phyloP scores from a whole-genome alignment of 1,284 basidiomycete genomes.

The Cutaneotrichosporon dermatis region DNA sequence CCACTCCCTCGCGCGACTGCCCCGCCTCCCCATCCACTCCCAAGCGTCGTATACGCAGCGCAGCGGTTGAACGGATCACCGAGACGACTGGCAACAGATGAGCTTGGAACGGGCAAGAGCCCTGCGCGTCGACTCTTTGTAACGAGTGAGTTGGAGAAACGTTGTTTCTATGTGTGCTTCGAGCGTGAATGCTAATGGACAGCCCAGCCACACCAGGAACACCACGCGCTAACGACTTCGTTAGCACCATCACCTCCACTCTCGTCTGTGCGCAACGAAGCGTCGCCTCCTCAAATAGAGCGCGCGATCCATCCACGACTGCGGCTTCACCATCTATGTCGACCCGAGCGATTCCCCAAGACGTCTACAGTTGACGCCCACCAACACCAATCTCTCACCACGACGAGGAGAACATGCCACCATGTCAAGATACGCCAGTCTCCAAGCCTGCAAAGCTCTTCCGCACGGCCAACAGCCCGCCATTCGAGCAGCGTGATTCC shows the following conservation, averaged over 20 bases:
- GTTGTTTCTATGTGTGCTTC: too few species aligned
- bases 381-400: background rate
- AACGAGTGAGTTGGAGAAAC: background rate
- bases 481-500: background rate
- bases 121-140: conserved; percentile 16
- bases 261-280: background rate
- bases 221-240: background rate
- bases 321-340: background rate
- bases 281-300: background rate
- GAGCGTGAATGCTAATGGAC: background rate
- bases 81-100: conserved; percentile 9
- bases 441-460: background rate
- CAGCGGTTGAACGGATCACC: background rate
- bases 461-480: conserved; percentile 1
- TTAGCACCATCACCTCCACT: background rate
- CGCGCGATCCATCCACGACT: background rate
- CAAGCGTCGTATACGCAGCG: conserved; percentile 1
- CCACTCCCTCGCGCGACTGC: background rate
- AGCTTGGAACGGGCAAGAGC: conserved; percentile 14
- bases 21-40: background rate
- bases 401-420: background rate
- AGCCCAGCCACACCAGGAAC: background rate
- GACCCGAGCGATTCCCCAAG: background rate
- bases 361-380: background rate
- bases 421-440: background rate